These are phyloP conservation scores for Stachybotrys elegans DNA, from an alignment of 2,329 filamentous ascomycete genomes.

Conservation along the genomic window DNA sequence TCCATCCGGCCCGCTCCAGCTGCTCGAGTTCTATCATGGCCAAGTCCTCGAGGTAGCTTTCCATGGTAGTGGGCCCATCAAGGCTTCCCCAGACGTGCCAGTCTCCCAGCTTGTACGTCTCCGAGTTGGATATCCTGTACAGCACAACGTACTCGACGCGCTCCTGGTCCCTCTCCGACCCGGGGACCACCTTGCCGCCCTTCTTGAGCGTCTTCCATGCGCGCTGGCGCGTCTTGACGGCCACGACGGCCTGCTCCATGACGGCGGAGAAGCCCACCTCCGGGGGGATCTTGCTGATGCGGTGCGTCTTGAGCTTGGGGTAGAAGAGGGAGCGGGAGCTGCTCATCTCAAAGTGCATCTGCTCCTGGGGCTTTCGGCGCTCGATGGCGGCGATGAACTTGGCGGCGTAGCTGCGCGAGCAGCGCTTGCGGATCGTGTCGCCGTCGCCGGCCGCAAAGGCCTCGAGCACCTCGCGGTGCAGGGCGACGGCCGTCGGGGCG, in stretches of 20 bases:
- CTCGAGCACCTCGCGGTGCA: constrained; percentile 58
- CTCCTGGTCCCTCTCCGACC: constrained; percentile 44
- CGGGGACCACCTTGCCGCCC: constrained; percentile 35
- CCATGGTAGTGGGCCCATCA: constrained; percentile 42
- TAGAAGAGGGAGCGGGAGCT: constrained; percentile 38
- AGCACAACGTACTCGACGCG: constrained; percentile 63
- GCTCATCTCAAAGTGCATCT: constrained; percentile 47
- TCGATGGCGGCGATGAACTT: constrained; percentile 50
- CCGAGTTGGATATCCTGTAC: constrained; percentile 39
- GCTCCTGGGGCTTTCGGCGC: constrained; percentile 39
- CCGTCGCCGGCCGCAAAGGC: constrained; percentile 56
- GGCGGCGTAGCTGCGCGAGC: constrained; percentile 45
- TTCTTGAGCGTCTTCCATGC: constrained; percentile 35
- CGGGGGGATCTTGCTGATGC: constrained; percentile 39
- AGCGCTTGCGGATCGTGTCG: constrained; percentile 44
- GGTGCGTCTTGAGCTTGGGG: constrained; percentile 51
- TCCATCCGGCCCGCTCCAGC: constrained; percentile 24
- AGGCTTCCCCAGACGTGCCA: constrained; percentile 66
- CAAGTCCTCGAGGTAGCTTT: constrained; percentile 32
- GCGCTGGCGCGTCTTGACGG: constrained; percentile 52
- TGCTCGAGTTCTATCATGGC: constrained; percentile 18
- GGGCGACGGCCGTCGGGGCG: constrained; percentile 47
- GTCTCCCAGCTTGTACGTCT: constrained; percentile 37
- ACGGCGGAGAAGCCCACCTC: constrained; percentile 25
- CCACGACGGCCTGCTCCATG: constrained; percentile 53